phyloP scores from a whole-genome alignment of 306 rosid genomes.

The Trifolium subterraneum region DNA sequence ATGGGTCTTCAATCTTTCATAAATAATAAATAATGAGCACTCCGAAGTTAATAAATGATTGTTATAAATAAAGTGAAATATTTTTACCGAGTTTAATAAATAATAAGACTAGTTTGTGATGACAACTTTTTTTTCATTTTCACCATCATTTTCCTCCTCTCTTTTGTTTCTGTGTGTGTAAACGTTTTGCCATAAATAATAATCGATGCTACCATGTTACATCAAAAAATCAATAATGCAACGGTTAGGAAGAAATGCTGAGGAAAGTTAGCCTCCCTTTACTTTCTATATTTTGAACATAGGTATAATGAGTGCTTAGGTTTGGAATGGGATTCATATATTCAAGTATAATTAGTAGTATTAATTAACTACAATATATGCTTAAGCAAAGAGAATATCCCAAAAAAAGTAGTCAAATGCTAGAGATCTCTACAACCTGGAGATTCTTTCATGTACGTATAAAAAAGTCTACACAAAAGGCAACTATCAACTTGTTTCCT shows the following conservation, averaged over 20 bases:
- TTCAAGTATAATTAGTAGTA: not conserved
- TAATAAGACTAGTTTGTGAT: not conserved
- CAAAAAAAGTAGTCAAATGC: conserved; percentile 64
- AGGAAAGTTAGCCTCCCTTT: conserved; percentile 4
- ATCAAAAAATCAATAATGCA: conserved; percentile 15
- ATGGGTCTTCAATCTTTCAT: no score
- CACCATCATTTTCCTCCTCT: not conserved
- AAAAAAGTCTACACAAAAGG: conserved; percentile 48
- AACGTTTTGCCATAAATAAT: not conserved
- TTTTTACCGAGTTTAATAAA: no score
- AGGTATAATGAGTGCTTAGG: conserved; percentile 39
- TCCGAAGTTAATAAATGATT: no score
- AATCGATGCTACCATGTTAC: not conserved
- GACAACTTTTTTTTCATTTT: not conserved
- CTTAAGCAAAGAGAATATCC: conserved; percentile 47
- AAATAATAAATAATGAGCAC: no score
- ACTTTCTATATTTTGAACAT: not conserved
- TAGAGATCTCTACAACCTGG: conserved; percentile 39
- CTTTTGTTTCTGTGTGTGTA: not conserved
- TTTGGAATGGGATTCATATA: conserved; percentile 37
- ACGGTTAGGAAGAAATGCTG: conserved; percentile 28
- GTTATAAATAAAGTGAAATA: no score
- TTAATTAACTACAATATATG: conserved; percentile 30
- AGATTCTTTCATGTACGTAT: conserved; percentile 43
- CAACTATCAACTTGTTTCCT: conserved; percentile 38